Base-by-base conservation (phyloP, 2,329 filamentous ascomycete genomes). In the Plectosphaerella cucumerina region DNA sequence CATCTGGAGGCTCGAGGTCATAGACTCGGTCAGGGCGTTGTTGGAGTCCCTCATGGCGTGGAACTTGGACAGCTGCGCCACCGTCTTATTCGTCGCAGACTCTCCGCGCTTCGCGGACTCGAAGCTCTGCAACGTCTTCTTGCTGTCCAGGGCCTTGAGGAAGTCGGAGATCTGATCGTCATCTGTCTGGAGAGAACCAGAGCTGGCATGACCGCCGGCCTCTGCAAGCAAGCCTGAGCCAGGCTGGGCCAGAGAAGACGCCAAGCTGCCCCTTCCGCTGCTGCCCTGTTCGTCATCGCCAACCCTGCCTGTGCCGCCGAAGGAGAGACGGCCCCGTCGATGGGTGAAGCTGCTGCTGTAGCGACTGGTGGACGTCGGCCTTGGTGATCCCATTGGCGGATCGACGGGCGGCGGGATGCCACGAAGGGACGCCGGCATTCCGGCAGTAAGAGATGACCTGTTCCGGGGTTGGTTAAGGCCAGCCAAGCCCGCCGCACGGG, bases 341-440 rank as follows among this genome's bases (percentile, higher is more conserved):
- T 96, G 90, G 6, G 87, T 89, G 62, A 99, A 99, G 62, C 92
- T 96, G 68, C 93, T 97, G 67, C 90, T 96, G 65, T 95, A 97
- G 44, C 89, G 85, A 53, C 85, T 86, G n/a, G 89, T 84, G 0
- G 87, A 84, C 9, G 84, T 78, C 5, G 90, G 89, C 55, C 87
- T 88, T 3, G 93, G 91, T 8, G 91, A 96, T 50, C 87, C 84
- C 50, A 82, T 73, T 8, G 90, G 85, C 34, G 82, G 83, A 10
- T 87, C 78, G 52, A 84, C 75, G 1, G 80, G 72, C 6, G 82
- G 70, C 5, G 87, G 84, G 0, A 78, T 84, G 9, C 85, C 84
- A 49, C 88, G 78, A 8, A 91, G 70, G 2, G 86, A 88, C 37
- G 87, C 81, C 39, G 89, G 86, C 73, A 90, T 90, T 5, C 89